Evolutionary conservation across 257 asterid species (phyloP).

Genomic region (Solanum bulbocastanum): DNA sequence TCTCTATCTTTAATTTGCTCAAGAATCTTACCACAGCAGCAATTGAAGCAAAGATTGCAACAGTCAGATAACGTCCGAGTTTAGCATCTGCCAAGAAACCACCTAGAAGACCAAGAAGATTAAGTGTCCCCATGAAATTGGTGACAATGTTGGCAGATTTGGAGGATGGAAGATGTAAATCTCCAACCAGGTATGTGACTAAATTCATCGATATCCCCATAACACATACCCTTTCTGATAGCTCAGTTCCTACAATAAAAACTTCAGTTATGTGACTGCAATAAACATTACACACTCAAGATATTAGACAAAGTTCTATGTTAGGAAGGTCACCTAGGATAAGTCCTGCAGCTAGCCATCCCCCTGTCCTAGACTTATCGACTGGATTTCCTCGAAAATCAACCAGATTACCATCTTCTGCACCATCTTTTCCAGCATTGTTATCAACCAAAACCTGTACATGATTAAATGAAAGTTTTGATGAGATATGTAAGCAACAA

Average conservation of each 20-base stretch:
- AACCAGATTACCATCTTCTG: slow-evolving; percentile 27
- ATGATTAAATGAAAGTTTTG: neutral
- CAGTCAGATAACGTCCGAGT: slow-evolving; percentile 76
- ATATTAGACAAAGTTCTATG: neutral
- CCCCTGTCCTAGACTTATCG: slow-evolving; percentile 67
- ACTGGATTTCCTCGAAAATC: slow-evolving; percentile 67
- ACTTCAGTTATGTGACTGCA: neutral
- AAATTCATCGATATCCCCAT: slow-evolving; percentile 85
- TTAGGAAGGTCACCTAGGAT: slow-evolving; percentile 39
- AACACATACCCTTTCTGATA: slow-evolving; percentile 78
- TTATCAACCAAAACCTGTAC: slow-evolving; percentile 46
- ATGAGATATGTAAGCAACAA: neutral
- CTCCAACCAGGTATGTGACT: slow-evolving; percentile 75
- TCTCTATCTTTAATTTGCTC: neutral
- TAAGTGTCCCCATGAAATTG: slow-evolving; percentile 84
- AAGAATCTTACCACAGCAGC: slow-evolving; percentile 49
- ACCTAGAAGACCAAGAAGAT: slow-evolving; percentile 74
- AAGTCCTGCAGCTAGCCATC: slow-evolving; percentile 88
- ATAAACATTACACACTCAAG: neutral
- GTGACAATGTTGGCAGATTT: slow-evolving; percentile 71
- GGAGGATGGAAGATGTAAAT: slow-evolving; percentile 62
- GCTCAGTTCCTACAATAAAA: slow-evolving; percentile 49
- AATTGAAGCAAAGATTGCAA: slow-evolving; percentile 53
- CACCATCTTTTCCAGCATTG: slow-evolving; percentile 20
- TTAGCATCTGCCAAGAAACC: slow-evolving; percentile 86